Conservation (phyloP, 495 filamentous ascomycete genomes). For the Trichocladium uniseriatum region DNA sequence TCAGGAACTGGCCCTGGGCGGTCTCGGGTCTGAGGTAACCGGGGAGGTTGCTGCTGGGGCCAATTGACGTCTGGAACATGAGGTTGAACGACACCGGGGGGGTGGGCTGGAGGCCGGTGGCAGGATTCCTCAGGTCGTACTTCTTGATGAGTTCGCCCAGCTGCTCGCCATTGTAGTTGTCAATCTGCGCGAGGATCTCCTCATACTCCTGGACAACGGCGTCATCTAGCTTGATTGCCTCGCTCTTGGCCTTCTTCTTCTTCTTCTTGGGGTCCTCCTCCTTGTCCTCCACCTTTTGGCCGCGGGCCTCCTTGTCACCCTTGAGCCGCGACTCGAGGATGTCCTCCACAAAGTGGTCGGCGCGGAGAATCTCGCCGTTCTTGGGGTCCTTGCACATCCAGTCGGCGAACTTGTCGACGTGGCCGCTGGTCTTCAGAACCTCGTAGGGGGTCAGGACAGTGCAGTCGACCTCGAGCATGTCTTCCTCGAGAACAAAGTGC, state of each 20-base stretch:
- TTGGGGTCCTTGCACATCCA: slow-evolving; percentile 99
- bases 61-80: slow-evolving; percentile 70
- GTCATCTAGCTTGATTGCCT: slow-evolving; percentile 57
- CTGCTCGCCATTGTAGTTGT: slow-evolving; percentile 65
- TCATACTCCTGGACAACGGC: slow-evolving; percentile 61
- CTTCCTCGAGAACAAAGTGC: slow-evolving; percentile 78
- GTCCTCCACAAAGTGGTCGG: slow-evolving; percentile 93
- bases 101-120: slow-evolving; percentile 46
- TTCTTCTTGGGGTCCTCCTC: slow-evolving; percentile 41
- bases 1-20: slow-evolving; percentile 67
- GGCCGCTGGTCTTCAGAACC: slow-evolving; percentile 90
- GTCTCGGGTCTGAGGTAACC: slow-evolving; percentile 66
- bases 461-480: slow-evolving; percentile 86
- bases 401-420: slow-evolving; percentile 96
- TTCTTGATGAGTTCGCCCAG: slow-evolving; percentile 63
- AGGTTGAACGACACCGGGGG: slow-evolving; percentile 67
- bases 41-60: slow-evolving; percentile 49
- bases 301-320: slow-evolving; percentile 68
- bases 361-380: slow-evolving; percentile 90
- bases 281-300: slow-evolving; percentile 60
- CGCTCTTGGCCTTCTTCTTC: slow-evolving; percentile 50
- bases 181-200: slow-evolving; percentile 62
- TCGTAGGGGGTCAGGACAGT: slow-evolving; percentile 78
- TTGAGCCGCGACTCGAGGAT: slow-evolving; percentile 76
- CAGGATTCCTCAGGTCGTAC: slow-evolving; percentile 59